Evolutionary conservation across 306 rosid species (phyloP).

Genomic region (Senna siamea): DNA sequence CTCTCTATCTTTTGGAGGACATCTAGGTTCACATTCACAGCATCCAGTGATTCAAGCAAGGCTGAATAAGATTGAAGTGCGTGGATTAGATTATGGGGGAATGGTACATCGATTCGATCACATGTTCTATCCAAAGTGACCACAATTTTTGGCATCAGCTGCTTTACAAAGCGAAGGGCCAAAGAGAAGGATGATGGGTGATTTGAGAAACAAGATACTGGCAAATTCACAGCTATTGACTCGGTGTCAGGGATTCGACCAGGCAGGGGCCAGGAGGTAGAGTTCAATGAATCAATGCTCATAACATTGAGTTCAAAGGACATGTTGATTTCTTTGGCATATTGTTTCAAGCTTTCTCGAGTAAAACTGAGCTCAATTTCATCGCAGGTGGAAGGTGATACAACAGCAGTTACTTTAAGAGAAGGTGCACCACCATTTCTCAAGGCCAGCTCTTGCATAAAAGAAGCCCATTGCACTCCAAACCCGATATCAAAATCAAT

Average conservation of each 20-base stretch:
- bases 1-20: conserved; percentile 78
- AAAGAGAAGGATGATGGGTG: conserved; percentile 54
- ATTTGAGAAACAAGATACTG: conserved; percentile 59
- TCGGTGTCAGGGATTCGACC: conserved; percentile 52
- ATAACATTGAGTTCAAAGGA: conserved; percentile 65
- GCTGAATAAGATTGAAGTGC: conserved; percentile 66
- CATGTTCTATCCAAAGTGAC: conserved; percentile 70
- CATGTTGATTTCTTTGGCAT: conserved; percentile 69
- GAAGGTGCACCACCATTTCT: conserved; percentile 58
- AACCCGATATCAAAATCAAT: conserved; percentile 88
- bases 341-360: conserved; percentile 62
- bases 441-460: conserved; percentile 84
- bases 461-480: conserved; percentile 94
- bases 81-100: conserved; percentile 58
- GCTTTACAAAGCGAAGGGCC: conserved; percentile 70
- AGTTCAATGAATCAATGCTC: conserved; percentile 59
- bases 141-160: conserved; percentile 71
- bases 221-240: conserved; percentile 77
- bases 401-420: conserved; percentile 80
- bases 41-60: conserved; percentile 86
- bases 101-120: conserved; percentile 62
- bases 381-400: conserved; percentile 56
- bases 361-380: conserved; percentile 82
- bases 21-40: conserved; percentile 69
- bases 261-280: conserved; percentile 60